Base-by-base conservation (phyloP, 2,329 filamentous ascomycete genomes). In the Ampelomyces quisqualis region DNA sequence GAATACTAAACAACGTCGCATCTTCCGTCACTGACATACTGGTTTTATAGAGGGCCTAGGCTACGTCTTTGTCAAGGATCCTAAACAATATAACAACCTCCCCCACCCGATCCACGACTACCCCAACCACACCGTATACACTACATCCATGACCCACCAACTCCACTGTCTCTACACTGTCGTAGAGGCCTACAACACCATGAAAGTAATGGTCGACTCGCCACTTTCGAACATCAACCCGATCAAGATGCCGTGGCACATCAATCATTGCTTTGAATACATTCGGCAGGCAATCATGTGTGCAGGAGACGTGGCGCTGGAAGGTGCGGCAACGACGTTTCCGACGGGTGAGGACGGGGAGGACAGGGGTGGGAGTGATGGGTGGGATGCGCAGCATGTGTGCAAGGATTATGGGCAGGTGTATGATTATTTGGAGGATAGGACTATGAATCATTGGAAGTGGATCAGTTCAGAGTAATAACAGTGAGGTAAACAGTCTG, bases 241-340 rank as follows among this genome's bases (percentile, higher is more conserved):
- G 1, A 53, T 64, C 23, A 56, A 63, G 19, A 59, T 62, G 50
- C 54, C 60, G 4, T 66, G 63, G 63, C 63, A 65, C 21, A 52
- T 66, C 19, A 64, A 59, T 32, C 63, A 66, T 43, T 65, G 62
- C 45, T 66, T 64, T 38, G 62, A 65, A 18, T 65, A 66, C 38
- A 53, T 66, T 14, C 38, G 62, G 13, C 63, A 66, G 34, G 58
- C 58, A 1, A 55, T 66, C 19, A 64, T 65, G 62, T 66, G 63
- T 39, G 49, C 57, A 3, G 63, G 58, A 5, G 63, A 66, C 28
- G 60, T 65, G 2, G 62, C 63, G 26, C 34, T 66, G 2, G 62
- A 65, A 37, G 64, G 64, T 2, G 58, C 59, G 4, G 60, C 55
- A 15, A 65, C 61, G 8, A 63, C 57, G 5, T 67, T 67, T 28